Conservation (phyloP, 1,139 yeast genomes). For the Entelexis sorbosivorans region DNA sequence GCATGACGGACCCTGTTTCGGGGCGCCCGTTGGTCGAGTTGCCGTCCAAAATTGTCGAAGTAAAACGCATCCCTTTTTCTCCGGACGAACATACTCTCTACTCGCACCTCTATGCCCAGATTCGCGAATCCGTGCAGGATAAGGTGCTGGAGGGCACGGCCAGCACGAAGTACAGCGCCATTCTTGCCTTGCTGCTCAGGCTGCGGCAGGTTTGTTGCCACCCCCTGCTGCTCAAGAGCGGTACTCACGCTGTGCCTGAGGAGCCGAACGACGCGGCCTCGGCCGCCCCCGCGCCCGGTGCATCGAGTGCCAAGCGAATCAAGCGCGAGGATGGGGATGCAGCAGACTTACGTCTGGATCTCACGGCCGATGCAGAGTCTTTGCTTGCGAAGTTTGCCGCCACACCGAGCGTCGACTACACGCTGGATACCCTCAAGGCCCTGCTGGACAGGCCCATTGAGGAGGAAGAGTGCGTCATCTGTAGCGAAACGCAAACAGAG, state of each 20-base stretch:
- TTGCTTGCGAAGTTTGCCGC: conserved; percentile 15
- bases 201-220: conserved; percentile 87
- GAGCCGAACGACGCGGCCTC: neutral
- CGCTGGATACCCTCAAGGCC: conserved; percentile 32
- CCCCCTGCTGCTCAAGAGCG: conserved; percentile 42
- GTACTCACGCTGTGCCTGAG: neutral
- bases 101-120: conserved; percentile 57
- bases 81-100: conserved; percentile 58
- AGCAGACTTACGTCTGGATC: conserved; percentile 16
- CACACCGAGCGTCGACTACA: conserved; percentile 23
- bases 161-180: conserved; percentile 64
- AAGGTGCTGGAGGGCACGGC: conserved; percentile 53
- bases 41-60: conserved; percentile 63
- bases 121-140: conserved; percentile 59
- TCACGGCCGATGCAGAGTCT: conserved; percentile 10
- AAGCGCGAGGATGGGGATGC: neutral
- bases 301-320: conserved; percentile 5
- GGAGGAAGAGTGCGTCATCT: conserved; percentile 72
- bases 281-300: neutral
- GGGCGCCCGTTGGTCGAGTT: conserved; percentile 68
- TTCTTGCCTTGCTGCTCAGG: conserved; percentile 71
- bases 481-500: conserved; percentile 34
- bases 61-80: conserved; percentile 57
- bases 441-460: conserved; percentile 29
- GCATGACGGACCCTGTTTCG: conserved; percentile 48